Conservation (phyloP, 176 grass and related monocot genomes). For the Carex pumila region DNA sequence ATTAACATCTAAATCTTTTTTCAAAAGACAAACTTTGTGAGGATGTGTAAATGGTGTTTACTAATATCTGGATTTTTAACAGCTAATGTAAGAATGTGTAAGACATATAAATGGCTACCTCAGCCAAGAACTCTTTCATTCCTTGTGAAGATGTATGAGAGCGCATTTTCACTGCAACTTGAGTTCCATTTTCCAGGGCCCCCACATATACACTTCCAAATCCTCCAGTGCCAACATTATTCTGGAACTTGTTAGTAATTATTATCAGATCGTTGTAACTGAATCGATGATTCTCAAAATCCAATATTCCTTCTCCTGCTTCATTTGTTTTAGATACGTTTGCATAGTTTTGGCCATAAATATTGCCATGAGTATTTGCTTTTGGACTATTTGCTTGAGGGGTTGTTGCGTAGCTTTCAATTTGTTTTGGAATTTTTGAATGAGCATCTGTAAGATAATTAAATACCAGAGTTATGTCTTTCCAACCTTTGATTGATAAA, state of each 20-base stretch:
- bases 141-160: constrained; percentile 27
- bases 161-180: constrained; percentile 25
- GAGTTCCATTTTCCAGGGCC: constrained; percentile 8
- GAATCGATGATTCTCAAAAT: constrained; percentile 33
- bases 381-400: no score
- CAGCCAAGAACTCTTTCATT: constrained; percentile 24
- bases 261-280: constrained; percentile 34
- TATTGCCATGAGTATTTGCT: background rate
- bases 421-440: background rate
- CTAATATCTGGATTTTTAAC: no score
- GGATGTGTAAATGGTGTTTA: no score
- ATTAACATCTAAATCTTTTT: background rate
- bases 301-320: background rate
- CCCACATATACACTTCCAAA: constrained; percentile 35
- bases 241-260: constrained; percentile 38
- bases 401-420: no score
- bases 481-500: background rate
- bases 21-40: no score
- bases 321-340: background rate
- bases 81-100: no score
- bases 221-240: constrained; percentile 32
- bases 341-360: background rate
- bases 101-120: constrained; percentile 13
- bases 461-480: background rate
- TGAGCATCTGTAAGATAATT: background rate